phyloP scores from a whole-genome alignment of 306 rosid species.

The Vachellia collinsii region DNA sequence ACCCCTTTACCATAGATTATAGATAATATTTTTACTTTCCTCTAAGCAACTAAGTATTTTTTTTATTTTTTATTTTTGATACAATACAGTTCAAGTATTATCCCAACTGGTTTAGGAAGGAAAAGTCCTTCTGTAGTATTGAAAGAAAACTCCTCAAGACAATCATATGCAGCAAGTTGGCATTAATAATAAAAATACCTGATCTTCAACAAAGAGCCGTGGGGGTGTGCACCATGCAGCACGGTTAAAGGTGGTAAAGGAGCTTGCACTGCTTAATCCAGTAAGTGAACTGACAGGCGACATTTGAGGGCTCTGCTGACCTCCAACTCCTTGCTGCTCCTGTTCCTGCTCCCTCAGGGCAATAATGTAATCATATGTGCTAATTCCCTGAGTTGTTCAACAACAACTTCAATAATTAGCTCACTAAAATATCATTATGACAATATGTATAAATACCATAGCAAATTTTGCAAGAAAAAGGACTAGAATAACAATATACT shows the following conservation, averaged over 20 bases:
- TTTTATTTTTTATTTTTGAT: too few relatives aligned
- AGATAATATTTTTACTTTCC: neutral
- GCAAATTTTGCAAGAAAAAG: neutral
- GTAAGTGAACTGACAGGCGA: slow-evolving; percentile 96
- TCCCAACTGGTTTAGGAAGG: slow-evolving; percentile 13
- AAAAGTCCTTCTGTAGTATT: neutral
- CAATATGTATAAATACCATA: neutral
- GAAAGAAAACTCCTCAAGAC: slow-evolving; percentile 5
- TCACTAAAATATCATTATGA: neutral
- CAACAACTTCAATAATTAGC: slow-evolving; percentile 30
- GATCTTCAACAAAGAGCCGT: slow-evolving; percentile 90
- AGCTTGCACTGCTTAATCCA: slow-evolving; percentile 97
- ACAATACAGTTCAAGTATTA: neutral
- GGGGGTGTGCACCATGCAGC: slow-evolving; percentile 99
- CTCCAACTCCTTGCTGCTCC: slow-evolving; percentile 86
- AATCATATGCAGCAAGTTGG: slow-evolving; percentile 5
- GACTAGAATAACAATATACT: neutral
- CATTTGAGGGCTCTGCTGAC: slow-evolving; percentile 97
- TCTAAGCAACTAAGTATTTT: too few relatives aligned
- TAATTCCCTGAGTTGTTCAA: slow-evolving; percentile 71
- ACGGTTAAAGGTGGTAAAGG: slow-evolving; percentile 82
- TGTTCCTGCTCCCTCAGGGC: slow-evolving; percentile 98
- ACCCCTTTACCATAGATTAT: neutral
- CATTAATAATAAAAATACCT: slow-evolving; percentile 54
- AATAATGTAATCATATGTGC: slow-evolving; percentile 94